phyloP scores from a whole-genome alignment of 192 early-diverging fungal genomes.

The Umbelopsis sp. region DNA sequence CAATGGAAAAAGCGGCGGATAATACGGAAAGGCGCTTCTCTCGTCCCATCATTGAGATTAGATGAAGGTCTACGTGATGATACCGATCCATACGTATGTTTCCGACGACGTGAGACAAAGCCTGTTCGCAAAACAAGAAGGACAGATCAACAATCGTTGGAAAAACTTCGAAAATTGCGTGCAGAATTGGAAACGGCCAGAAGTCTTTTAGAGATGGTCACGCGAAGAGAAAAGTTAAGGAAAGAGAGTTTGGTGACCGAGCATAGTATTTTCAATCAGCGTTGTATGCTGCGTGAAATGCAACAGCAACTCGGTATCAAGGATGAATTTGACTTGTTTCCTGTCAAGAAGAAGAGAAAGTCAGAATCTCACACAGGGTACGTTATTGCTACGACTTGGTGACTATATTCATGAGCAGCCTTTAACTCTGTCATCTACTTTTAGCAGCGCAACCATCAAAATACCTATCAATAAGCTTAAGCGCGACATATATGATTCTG shows the following conservation, averaged over 20 bases:
- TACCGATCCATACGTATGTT: constrained; percentile 94
- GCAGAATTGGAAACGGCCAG: constrained; percentile 77
- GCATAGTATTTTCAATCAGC: constrained; percentile 75
- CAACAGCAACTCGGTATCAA: constrained; percentile 73
- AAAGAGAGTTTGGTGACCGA: constrained; percentile 76
- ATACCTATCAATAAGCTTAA: constrained; percentile 62
- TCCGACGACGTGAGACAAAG: constrained; percentile 93
- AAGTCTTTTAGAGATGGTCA: constrained; percentile 79
- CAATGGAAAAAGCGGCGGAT: constrained; percentile 62
- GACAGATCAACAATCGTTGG: constrained; percentile 82
- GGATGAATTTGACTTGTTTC: constrained; percentile 56
- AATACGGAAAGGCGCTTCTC: constrained; percentile 45
- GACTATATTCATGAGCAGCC: not conserved
- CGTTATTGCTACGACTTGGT: not conserved
- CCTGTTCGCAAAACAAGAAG: constrained; percentile 85
- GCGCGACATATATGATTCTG: constrained; percentile 42
- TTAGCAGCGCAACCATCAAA: constrained; percentile 57
- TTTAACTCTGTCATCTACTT: not conserved
- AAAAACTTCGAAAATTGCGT: constrained; percentile 82
- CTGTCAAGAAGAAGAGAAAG: constrained; percentile 47
- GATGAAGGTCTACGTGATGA: constrained; percentile 75
- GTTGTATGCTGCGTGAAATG: constrained; percentile 62
- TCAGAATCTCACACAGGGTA: constrained; percentile 47
- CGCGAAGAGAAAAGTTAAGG: constrained; percentile 75
- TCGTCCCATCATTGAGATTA: constrained; percentile 63